Evolutionary conservation across 2,329 filamentous ascomycete species (phyloP).

Genomic region (Emmonsiellopsis sp.): DNA sequence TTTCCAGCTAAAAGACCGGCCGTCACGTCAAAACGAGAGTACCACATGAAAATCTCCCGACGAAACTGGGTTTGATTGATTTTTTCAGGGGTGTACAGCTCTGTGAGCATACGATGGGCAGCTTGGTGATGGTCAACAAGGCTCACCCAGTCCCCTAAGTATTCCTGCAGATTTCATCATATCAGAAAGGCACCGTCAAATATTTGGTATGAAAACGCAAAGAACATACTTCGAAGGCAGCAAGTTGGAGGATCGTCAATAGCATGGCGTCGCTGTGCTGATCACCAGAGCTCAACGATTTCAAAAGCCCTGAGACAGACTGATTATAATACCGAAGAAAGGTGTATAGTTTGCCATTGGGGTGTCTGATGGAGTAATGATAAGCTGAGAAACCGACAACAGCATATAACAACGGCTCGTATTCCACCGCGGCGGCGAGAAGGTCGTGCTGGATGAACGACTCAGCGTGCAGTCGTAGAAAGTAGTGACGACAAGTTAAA

Average conservation of each 20-base stretch:
- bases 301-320: constrained; percentile 68
- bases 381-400: constrained; percentile 84
- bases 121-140: constrained; percentile 87
- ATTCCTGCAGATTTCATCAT: constrained; percentile 53
- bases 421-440: constrained; percentile 61
- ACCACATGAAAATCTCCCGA: constrained; percentile 76
- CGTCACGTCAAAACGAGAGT: constrained; percentile 77
- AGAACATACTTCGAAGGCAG: constrained; percentile 73
- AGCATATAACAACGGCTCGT: constrained; percentile 77
- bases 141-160: constrained; percentile 91
- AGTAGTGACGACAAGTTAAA: constrained; percentile 75
- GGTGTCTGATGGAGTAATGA: constrained; percentile 63
- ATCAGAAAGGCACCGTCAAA: not conserved
- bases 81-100: constrained; percentile 67
- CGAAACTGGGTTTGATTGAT: constrained; percentile 62
- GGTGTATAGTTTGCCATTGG: constrained; percentile 63
- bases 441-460: constrained; percentile 67
- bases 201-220: constrained; percentile 1
- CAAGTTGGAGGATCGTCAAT: constrained; percentile 80
- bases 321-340: constrained; percentile 88
- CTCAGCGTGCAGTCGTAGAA: constrained; percentile 59
- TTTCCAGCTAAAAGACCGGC: constrained; percentile 75
- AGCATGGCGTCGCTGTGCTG: constrained; percentile 65
- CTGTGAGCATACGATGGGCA: constrained; percentile 69
- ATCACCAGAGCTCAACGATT: constrained; percentile 60